These are phyloP conservation scores for Aspergillus pseudoglaucus DNA, from an alignment of 2,329 filamentous ascomycete genomes.

Conservation along the genomic window DNA sequence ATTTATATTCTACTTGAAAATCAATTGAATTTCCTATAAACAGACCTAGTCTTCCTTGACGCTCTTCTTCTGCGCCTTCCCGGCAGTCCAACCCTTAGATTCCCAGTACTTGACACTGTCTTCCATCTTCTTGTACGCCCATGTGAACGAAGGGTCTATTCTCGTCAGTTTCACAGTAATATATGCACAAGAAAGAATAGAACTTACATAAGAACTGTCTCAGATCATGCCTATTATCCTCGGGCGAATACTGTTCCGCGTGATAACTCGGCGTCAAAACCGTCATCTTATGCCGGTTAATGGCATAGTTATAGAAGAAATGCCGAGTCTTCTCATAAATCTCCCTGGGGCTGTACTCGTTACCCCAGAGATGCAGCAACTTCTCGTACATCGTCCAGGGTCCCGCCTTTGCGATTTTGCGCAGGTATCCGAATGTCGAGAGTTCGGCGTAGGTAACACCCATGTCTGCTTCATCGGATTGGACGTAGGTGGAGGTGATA, in stretches of 20 bases:
- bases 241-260: conserved; percentile 45
- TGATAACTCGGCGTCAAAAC: conserved; percentile 55
- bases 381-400: conserved; percentile 50
- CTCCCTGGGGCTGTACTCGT: conserved; percentile 34
- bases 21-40: no score
- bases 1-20: no score
- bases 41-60: conserved; percentile 25
- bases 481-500: conserved; percentile 56
- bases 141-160: conserved; percentile 35
- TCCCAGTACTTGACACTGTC: conserved; percentile 40
- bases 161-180: background rate
- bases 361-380: conserved; percentile 46
- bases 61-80: conserved; percentile 29
- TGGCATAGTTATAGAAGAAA: conserved; percentile 47
- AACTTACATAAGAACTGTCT: conserved; percentile 47
- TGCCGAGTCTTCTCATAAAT: conserved; percentile 43
- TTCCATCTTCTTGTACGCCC: conserved; percentile 46
- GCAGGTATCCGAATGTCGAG: conserved; percentile 46
- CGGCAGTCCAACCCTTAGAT: conserved; percentile 27
- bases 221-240: conserved; percentile 55
- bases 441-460: conserved; percentile 52
- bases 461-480: conserved; percentile 52
- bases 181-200: background rate
- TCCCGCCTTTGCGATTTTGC: conserved; percentile 51
- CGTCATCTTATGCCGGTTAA: conserved; percentile 62